phyloP scores from a whole-genome alignment of 495 filamentous ascomycete species.

The Annulohypoxylon bovei region DNA sequence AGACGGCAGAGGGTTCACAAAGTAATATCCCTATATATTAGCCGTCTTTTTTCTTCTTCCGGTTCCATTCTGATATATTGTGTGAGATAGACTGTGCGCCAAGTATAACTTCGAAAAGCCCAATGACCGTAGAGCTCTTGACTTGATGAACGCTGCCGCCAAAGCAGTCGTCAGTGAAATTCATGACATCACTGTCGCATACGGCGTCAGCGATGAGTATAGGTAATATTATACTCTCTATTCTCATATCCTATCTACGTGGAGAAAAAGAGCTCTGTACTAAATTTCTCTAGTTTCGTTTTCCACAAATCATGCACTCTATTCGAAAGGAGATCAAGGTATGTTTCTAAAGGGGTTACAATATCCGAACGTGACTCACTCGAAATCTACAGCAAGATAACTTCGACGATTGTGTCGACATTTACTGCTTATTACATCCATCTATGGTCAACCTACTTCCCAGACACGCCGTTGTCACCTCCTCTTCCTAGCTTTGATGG shows the following conservation, averaged over 20 bases:
- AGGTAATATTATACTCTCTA: conserved; percentile 58
- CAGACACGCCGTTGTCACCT: conserved; percentile 69
- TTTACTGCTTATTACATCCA: conserved; percentile 93
- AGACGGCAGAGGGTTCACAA: conserved; percentile 92
- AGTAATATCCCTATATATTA: conserved; percentile 58
- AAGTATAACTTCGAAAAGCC: conserved; percentile 90
- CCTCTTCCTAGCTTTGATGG: conserved; percentile 93
- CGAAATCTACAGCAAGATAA: conserved; percentile 73
- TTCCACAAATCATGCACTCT: conserved; percentile 81
- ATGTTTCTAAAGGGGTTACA: conserved; percentile 43
- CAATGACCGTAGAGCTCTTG: conserved; percentile 85
- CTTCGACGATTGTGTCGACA: conserved; percentile 87
- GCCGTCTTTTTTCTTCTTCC: background rate
- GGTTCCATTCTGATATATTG: conserved; percentile 10
- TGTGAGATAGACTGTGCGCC: conserved; percentile 69
- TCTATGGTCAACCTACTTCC: conserved; percentile 81
- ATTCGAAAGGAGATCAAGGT: conserved; percentile 89
- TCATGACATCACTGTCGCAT: conserved; percentile 85
- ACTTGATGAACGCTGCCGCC: conserved; percentile 95
- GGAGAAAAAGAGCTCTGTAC: background rate
- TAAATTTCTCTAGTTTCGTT: conserved; percentile 71
- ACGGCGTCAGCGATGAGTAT: conserved; percentile 94
- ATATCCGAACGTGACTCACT: conserved; percentile 13
- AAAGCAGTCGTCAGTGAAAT: conserved; percentile 83
- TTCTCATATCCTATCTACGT: background rate